Evolutionary conservation across 2,329 filamentous ascomycete species (phyloP), one percentile per base, ranked within the genome.

Genomic region (Epichloe typhina): DNA sequence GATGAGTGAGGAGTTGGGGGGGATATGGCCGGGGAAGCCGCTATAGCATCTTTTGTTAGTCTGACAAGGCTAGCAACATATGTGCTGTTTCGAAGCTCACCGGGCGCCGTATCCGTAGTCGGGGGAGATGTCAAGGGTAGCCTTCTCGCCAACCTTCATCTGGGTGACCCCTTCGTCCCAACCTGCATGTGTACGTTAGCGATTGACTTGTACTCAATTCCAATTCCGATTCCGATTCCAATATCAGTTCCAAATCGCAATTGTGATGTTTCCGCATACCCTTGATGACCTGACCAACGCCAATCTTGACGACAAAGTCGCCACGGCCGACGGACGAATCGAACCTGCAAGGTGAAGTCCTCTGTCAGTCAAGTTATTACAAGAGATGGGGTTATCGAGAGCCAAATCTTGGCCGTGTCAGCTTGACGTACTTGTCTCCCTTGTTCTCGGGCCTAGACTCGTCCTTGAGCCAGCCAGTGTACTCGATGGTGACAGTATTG

Each of bases 111-210:
- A 58, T 15, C 40, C 56, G 35, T 36, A 56, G 49, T 57, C 56
- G 36, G 52, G 52, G 56, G 83, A 78, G 64, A 97, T 96, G 58
- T 83, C 84, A 57, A 98, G 76, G 48, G 80, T 86, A 50, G 88
- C 83, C 74, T 87, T 91, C 78, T 97, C 91, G 66, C 91, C 90
- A 53, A 95, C 74, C 65, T 84, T 83, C 91, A 98, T 96, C 64
- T 80, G 74, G 47, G 74, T 71, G 49, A 97, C 89, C 58, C 85
- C 90, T 70, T 95, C 83, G 63, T 88, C 89, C 88, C 80, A 94
- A 59, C 81, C 86, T 89, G 44, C 21, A 43, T 23, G 19, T 36
- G 46, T 45, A 38, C 40, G 31, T 50, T 43, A 52, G 26, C 37
- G 12, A 38, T 42, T 54, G 48, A 50, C 54, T 13, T 47, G 39